Evolutionary conservation across 192 early-diverging fungal species (phyloP), one percentile per base, ranked within the genome.

Genomic region (Phlyctochytrium arcticum): DNA sequence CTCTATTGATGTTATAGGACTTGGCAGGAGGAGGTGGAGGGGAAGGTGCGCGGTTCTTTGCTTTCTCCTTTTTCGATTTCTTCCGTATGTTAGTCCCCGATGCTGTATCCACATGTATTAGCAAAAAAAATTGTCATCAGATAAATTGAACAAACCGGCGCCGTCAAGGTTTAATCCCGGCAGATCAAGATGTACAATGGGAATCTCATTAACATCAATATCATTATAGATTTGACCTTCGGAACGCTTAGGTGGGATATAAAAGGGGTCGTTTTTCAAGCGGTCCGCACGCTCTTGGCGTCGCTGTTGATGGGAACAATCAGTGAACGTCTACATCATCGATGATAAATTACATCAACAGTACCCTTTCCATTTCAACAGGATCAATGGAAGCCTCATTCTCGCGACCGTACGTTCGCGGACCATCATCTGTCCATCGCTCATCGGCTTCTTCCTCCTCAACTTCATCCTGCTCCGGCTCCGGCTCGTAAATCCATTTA

Each of bases 161-260:
- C n/a, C n/a, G n/a, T n/a, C n/a, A n/a, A n/a, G 6, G 21, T 17
- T n/a, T n/a, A n/a, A n/a, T n/a, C n/a, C n/a, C n/a, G n/a, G n/a
- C n/a, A 39, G 23, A 12, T 66, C 53, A 1, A 95, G 74, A 30
- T 83, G 73, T 3, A 95, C 86, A 47, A 95, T 87, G 3, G 91
- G 91, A 54, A 95, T 93, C 10, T 80, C 80, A 59, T 95, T 88
- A 0, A 92, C 88, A 57, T 89, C 87, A 55, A 82, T 76, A 65
- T 88, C 83, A 23, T 83, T 82, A 26, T 76, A 75, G 21, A 62
- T 35, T 3, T 46, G 51, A n/a, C n/a, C n/a, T n/a, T n/a, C n/a
- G n/a, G n/a, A n/a, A 32, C 59, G 71, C 48, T 77, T 78, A 29
- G 63, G 69, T 35, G 80, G 78, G 55, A 88, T 89, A 54, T 92